Conservation (phyloP, 2,329 filamentous ascomycete species). For the Xylariaceae sp. region DNA sequence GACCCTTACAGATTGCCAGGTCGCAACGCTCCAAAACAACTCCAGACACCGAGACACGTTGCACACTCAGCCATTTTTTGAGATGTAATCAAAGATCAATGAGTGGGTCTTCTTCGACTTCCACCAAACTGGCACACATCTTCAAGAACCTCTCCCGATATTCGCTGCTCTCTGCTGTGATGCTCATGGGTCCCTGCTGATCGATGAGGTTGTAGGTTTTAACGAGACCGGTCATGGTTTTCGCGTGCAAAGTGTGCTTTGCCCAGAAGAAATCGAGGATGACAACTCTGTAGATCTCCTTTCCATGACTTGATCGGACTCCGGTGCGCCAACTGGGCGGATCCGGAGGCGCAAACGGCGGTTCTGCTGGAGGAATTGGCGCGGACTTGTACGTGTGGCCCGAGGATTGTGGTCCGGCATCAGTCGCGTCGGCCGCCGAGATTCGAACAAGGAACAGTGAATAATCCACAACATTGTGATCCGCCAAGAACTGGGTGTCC, state of each 20-base stretch:
- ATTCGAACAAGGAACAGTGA: constrained; percentile 67
- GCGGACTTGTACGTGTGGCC: constrained; percentile 11
- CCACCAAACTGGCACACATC: constrained; percentile 46
- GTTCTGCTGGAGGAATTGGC: constrained; percentile 26
- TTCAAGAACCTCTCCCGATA: constrained; percentile 56
- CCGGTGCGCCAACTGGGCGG: constrained; percentile 60
- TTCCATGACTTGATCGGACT: constrained; percentile 57
- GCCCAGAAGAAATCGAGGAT: constrained; percentile 79
- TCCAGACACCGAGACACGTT: too few species aligned
- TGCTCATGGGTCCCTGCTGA: constrained; percentile 68
- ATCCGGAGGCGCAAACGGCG: constrained; percentile 33
- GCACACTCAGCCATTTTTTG: too few species aligned
- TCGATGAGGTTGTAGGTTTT: constrained; percentile 62
- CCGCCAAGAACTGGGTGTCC: constrained; percentile 63
- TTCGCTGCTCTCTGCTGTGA: constrained; percentile 67
- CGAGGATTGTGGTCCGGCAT: constrained; percentile 48
- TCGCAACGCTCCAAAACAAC: too few species aligned
- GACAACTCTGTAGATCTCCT: constrained; percentile 65
- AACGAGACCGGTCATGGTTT: constrained; percentile 64
- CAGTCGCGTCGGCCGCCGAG: constrained; percentile 20
- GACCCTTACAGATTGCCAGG: too few species aligned
- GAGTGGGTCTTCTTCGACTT: constrained; percentile 23
- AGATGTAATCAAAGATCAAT: not conserved
- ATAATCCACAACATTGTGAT: constrained; percentile 69
- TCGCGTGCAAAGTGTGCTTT: constrained; percentile 66